Evolutionary conservation across 768 basidiomycete species (phyloP), one percentile per base, ranked within the genome.

Genomic region (Paxillus involutus): DNA sequence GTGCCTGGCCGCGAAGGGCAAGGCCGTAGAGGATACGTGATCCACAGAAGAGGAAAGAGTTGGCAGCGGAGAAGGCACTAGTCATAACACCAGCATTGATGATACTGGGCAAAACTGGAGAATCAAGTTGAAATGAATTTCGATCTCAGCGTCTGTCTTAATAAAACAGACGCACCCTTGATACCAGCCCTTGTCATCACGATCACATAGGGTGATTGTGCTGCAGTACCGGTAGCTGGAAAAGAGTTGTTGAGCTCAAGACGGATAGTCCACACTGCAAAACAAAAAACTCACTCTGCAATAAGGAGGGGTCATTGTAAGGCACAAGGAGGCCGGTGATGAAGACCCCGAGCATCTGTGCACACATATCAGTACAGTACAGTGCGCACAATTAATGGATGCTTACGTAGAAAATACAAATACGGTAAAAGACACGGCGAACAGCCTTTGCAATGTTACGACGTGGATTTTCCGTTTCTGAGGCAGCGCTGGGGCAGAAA

Each of bases 161-260:
- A 40, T 2, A 17, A 19, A 19, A 40, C 17, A 6, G 10, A 29
- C 61, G 12, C 39, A 78, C 78, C 79, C 70, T 78, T 84, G 66
- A 91, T 80, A 10, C 89, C 87, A 0, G 88, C 84, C 39, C 77
- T 75, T 37, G 70, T 78, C 58, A 92, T 84, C 8, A 89, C 90
- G 56, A 93, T 87, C 54, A 93, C 90, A 70, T 88, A 94, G 6
- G 91, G 91, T 1, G 88, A 90, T 49, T 84, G 62, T 0, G 87
- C 81, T 12, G 88, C 88, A 43, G 80, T 89, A 47, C 83, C 82
- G 26, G 75, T 32, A 12, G 48, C 52, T 51, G 32, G 10, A n/a
- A 10, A 30, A 32, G 17, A 13, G 1, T 24, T 8, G 19, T 6
- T 32, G 32, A 30, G 26, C 6, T 47, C 14, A 32, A n/a, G 33